Evolutionary conservation across 345 rosid genomes (phyloP).

Genomic region (Arabidopsis suecica): DNA sequence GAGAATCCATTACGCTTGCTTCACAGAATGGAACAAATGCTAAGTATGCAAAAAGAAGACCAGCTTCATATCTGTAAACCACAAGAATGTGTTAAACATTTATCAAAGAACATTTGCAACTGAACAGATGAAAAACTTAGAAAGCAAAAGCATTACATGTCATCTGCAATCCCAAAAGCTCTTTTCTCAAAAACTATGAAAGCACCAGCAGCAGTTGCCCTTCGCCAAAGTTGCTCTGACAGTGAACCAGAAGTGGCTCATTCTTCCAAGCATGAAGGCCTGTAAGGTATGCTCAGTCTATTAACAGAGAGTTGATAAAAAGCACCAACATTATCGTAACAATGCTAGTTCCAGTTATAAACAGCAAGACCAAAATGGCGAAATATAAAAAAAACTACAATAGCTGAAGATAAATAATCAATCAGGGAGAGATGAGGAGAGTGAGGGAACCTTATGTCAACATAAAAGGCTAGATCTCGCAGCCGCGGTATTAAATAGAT

Average conservation of each 20-base stretch:
- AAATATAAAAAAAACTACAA: conserved; percentile 19
- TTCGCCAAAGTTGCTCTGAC: conserved; percentile 87
- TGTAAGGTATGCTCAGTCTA: conserved; percentile 36
- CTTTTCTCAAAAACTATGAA: conserved; percentile 74
- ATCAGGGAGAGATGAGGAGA: conserved; percentile 20
- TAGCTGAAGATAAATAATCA: conserved; percentile 11
- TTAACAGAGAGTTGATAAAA: conserved; percentile 20
- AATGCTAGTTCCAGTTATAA: not conserved
- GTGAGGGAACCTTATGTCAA: conserved; percentile 68
- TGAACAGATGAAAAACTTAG: conserved; percentile 13
- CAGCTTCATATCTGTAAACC: conserved; percentile 81
- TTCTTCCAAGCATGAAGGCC: conserved; percentile 64
- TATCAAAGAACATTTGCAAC: conserved; percentile 20
- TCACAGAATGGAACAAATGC: conserved; percentile 95
- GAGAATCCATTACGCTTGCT: conserved; percentile 79
- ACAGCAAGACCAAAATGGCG: conserved; percentile 29
- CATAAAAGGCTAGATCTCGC: conserved; percentile 92
- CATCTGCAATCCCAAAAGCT: conserved; percentile 94
- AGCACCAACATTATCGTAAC: not conserved
- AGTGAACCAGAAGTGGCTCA: conserved; percentile 53
- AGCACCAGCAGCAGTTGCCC: conserved; percentile 86
- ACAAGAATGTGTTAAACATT: conserved; percentile 29
- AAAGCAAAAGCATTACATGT: conserved; percentile 60
- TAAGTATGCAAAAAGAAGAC: conserved; percentile 91
- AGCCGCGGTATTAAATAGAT: conserved; percentile 77